phyloP scores from a whole-genome alignment of 176 grass and related monocot species.

The Musa beccarii region DNA sequence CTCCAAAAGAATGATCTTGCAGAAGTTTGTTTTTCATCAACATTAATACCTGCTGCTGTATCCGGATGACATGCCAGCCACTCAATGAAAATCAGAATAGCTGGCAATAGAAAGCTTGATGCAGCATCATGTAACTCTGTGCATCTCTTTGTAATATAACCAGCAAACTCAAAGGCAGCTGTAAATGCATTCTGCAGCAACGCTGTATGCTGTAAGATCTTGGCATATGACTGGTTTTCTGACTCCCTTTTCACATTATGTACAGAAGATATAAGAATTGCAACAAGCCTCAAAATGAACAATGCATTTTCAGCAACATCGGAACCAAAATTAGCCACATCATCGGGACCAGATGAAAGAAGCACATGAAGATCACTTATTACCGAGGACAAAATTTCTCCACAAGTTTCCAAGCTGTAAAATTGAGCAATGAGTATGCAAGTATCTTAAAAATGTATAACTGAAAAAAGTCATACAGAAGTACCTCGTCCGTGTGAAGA shows the following conservation, averaged over 20 bases:
- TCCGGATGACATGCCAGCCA: conserved; percentile 70
- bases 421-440: background rate
- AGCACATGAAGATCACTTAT: conserved; percentile 51
- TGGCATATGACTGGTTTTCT: conserved; percentile 59
- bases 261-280: conserved; percentile 74
- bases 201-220: conserved; percentile 56
- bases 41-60: conserved; percentile 33
- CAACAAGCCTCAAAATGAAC: conserved; percentile 38
- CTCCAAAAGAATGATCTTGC: conserved; percentile 81
- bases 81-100: conserved; percentile 68
- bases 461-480: no score
- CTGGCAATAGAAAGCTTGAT: conserved; percentile 64
- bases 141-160: conserved; percentile 58
- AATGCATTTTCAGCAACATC: conserved; percentile 64
- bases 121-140: conserved; percentile 37
- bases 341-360: conserved; percentile 61
- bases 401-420: conserved; percentile 78
- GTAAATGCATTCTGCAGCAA: conserved; percentile 63
- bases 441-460: no score
- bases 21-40: conserved; percentile 57
- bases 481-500: conserved; percentile 34
- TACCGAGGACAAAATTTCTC: conserved; percentile 44
- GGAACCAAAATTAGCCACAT: conserved; percentile 53
- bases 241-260: conserved; percentile 63
- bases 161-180: conserved; percentile 63